Evolutionary conservation across 148 eudicot species (phyloP).

Genomic region (Pouteria glomerata): DNA sequence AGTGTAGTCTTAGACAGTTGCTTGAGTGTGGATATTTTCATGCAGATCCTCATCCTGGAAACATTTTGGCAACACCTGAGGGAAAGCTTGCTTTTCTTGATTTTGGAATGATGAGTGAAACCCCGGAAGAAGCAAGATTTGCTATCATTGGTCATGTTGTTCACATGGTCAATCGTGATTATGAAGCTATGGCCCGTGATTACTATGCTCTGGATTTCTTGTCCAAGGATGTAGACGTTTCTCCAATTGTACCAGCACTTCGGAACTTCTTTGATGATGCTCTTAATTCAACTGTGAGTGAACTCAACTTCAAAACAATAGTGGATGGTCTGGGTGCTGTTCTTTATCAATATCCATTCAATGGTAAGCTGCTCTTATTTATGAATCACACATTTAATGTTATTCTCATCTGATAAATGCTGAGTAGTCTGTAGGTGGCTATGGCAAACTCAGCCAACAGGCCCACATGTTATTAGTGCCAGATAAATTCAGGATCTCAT

Average conservation of each 20-base stretch:
- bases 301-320: conserved; percentile 93
- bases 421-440: not conserved
- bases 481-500: not conserved
- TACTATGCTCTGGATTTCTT: conserved; percentile 87
- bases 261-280: conserved; percentile 93
- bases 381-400: not conserved
- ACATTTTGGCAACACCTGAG: conserved; percentile 95
- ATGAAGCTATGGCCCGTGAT: conserved; percentile 99
- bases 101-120: conserved; percentile 99
- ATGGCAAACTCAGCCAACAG: not conserved
- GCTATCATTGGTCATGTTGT: conserved; percentile 99
- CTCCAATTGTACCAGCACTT: conserved; percentile 95
- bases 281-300: conserved; percentile 83
- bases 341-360: conserved; percentile 86
- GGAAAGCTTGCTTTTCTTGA: conserved; percentile 98
- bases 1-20: conserved; percentile 95
- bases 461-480: not conserved
- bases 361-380: conserved; percentile 52
- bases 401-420: not conserved
- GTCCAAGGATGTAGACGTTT: conserved; percentile 85
- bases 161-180: conserved; percentile 98
- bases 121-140: conserved; percentile 94
- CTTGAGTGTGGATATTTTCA: conserved; percentile 98
- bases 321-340: conserved; percentile 97
- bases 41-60: conserved; percentile 99